Evolutionary conservation across 176 grass and related monocot species (phyloP).

Genomic region (Neostapfia colusana): DNA sequence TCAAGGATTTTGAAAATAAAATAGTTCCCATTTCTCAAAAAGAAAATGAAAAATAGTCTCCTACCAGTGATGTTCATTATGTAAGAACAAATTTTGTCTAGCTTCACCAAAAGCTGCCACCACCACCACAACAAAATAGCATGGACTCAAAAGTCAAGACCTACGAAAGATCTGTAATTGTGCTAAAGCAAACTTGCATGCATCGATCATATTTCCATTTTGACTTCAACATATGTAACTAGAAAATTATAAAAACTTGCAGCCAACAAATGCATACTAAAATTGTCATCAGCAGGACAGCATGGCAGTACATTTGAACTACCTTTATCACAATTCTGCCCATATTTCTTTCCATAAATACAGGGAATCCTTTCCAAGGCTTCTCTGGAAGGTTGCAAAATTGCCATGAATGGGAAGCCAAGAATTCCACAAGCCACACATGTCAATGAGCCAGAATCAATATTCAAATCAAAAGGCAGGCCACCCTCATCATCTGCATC

Average conservation of each 20-base stretch:
- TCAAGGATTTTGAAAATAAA: neutral
- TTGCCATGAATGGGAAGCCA: slow-evolving; percentile 95
- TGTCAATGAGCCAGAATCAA: slow-evolving; percentile 96
- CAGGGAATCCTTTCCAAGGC: slow-evolving; percentile 65
- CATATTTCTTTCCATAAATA: slow-evolving; percentile 37
- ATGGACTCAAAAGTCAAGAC: neutral
- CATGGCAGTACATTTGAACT: slow-evolving; percentile 34
- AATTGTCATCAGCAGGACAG: slow-evolving; percentile 27
- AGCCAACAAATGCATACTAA: slow-evolving; percentile 36
- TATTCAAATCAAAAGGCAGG: slow-evolving; percentile 82
- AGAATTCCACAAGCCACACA: slow-evolving; percentile 99
- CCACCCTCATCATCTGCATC: slow-evolving; percentile 54
- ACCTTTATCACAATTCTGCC: slow-evolving; percentile 38
- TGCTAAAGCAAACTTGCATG: slow-evolving; percentile 27
- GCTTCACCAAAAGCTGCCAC: neutral
- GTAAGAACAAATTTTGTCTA: neutral
- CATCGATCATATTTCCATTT: neutral
- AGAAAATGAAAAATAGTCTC: no score
- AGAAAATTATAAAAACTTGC: slow-evolving; percentile 11
- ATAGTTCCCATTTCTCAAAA: neutral
- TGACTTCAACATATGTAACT: neutral
- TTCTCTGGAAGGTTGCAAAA: slow-evolving; percentile 82
- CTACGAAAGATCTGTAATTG: neutral
- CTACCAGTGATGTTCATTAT: neutral
- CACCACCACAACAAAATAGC: neutral